Percentiles rank a stretch among this genome's conserved stretches.
Conservation (phyloP, 2,329 filamentous ascomycete genomes). For the Colletotrichum paranaense region DNA sequence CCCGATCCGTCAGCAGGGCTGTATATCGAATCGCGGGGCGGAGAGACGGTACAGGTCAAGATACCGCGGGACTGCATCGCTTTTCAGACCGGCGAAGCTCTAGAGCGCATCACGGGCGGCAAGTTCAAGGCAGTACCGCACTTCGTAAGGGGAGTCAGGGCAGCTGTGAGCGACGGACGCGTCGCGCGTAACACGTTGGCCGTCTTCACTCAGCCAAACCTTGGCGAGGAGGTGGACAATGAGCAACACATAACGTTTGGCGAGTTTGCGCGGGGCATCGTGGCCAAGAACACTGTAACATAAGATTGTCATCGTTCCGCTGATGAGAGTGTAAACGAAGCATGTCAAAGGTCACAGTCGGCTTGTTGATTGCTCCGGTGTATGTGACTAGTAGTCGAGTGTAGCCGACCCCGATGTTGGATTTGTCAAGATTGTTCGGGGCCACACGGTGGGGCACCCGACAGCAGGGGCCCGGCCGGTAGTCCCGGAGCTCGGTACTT, state of each 20-base stretch:
- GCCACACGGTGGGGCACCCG: not conserved
- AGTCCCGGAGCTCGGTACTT: constrained; percentile 10
- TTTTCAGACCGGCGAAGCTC: constrained; percentile 94
- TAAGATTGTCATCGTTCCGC: not conserved
- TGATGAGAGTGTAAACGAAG: not conserved
- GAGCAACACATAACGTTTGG: constrained; percentile 77
- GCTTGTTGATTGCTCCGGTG: not conserved
- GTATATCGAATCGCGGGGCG: constrained; percentile 91
- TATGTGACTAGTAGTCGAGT: not conserved
- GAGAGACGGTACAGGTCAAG: constrained; percentile 86
- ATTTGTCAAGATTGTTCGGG: not conserved
- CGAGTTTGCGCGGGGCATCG: constrained; percentile 75
- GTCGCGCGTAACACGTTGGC: constrained; percentile 90
- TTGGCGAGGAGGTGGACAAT: constrained; percentile 82
- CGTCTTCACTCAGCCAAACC: constrained; percentile 96
- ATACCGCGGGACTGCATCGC: constrained; percentile 93
- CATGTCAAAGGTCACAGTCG: not conserved
- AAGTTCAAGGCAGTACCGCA: constrained; percentile 95
- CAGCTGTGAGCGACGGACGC: constrained; percentile 59
- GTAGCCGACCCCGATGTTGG: not conserved
- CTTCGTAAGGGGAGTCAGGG: constrained; percentile 84
- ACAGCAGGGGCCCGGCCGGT: not conserved
- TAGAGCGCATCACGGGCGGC: constrained; percentile 91
- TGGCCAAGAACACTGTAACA: constrained; percentile 68
- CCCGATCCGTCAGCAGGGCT: constrained; percentile 88